Evolutionary conservation across 805 yeast species (phyloP).

Genomic region (Saturnispora silvae): DNA sequence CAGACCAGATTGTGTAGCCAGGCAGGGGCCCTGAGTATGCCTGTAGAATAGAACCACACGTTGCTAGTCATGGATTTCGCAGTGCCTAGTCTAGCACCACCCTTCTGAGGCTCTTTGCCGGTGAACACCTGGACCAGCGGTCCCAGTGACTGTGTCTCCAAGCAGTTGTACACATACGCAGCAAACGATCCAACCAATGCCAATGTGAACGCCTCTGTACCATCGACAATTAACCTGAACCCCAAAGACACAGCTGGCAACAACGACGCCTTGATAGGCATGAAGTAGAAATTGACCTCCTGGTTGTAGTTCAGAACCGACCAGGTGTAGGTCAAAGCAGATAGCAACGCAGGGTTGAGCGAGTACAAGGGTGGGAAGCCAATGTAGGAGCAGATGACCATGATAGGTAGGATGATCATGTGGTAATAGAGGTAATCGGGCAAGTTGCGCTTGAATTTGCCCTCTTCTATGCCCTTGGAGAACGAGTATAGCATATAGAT

Average conservation of each 20-base stretch:
- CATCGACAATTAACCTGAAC: constrained; percentile 35
- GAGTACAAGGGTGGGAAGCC: constrained; percentile 22
- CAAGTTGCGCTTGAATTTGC: constrained; percentile 34
- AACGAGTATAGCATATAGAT: constrained; percentile 48
- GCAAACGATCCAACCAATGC: constrained; percentile 41
- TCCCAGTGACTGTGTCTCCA: constrained; percentile 47
- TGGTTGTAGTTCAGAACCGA: constrained; percentile 44
- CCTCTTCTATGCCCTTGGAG: constrained; percentile 46
- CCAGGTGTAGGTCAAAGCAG: constrained; percentile 54
- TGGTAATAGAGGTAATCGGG: constrained; percentile 51
- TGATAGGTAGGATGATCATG: constrained; percentile 37
- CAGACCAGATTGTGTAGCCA: constrained; percentile 29
- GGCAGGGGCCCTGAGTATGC: constrained; percentile 46
- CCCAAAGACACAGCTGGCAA: constrained; percentile 35
- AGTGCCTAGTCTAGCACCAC: constrained; percentile 23
- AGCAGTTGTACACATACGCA: constrained; percentile 51
- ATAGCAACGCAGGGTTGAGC: constrained; percentile 32
- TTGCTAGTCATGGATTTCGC: constrained; percentile 16
- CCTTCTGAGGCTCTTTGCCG: constrained; percentile 21
- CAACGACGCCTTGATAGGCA: constrained; percentile 47
- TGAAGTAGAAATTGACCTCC: constrained; percentile 40
- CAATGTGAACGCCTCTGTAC: constrained; percentile 30
- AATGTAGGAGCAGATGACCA: constrained; percentile 26
- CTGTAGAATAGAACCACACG: constrained; percentile 38
- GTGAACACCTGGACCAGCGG: constrained; percentile 28